A percentile compares a stretch with the other conserved stretches of the same genome.
Evolutionary conservation across 768 basidiomycete genomes (phyloP).

Genomic region (Boletus barrowsii): DNA sequence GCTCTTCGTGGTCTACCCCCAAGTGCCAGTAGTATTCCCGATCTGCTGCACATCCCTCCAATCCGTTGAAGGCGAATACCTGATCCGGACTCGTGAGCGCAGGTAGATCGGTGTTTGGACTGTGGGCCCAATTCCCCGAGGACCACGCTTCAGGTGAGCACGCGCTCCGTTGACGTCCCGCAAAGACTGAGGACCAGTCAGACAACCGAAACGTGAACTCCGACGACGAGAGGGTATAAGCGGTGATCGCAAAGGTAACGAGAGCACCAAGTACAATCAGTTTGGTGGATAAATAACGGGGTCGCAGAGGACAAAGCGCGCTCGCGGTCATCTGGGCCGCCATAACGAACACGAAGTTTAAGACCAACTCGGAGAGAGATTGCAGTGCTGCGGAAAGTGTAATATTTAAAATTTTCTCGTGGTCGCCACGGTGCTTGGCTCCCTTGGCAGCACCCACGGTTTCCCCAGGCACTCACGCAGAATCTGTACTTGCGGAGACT

Average conservation of each 20-base stretch:
- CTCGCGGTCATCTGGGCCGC: neutral
- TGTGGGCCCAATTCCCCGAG: constrained; percentile 40
- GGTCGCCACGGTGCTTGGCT: neutral
- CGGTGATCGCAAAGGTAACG: constrained; percentile 24
- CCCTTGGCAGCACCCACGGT: neutral
- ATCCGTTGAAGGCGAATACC: constrained; percentile 50
- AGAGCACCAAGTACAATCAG: constrained; percentile 26
- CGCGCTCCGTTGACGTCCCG: constrained; percentile 23
- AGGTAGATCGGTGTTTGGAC: constrained; percentile 33
- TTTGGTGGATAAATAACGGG: constrained; percentile 21
- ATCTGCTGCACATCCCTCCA: constrained; percentile 59
- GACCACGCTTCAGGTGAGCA: constrained; percentile 38
- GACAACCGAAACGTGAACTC: constrained; percentile 12
- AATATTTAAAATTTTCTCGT: neutral
- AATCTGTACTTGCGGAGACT: too few species aligned
- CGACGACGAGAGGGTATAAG: constrained; percentile 30
- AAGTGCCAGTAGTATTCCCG: constrained; percentile 66
- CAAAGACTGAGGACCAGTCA: constrained; percentile 26
- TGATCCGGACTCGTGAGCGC: constrained; percentile 41
- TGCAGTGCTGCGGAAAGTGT: constrained; percentile 1
- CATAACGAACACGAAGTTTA: neutral
- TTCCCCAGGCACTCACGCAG: too few species aligned
- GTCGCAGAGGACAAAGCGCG: constrained; percentile 14
- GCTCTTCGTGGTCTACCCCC: constrained; percentile 45
- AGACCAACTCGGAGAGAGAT: neutral